phyloP scores from a whole-genome alignment of 805 yeast genomes.

The Candida orba region DNA sequence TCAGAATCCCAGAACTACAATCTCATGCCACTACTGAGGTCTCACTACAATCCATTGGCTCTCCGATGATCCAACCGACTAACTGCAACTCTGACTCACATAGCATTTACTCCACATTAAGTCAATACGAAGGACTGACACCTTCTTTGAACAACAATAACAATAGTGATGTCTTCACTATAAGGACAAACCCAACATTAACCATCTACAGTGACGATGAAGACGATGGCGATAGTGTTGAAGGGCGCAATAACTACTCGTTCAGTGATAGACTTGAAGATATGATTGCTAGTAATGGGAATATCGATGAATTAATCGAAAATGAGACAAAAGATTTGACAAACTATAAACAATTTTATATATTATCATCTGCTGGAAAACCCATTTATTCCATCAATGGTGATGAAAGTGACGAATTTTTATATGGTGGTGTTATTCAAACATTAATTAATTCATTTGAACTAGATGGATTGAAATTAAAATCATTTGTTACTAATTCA shows the following conservation, averaged over 20 bases:
- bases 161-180: conserved; percentile 13
- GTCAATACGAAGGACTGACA: conserved; percentile 1
- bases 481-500: conserved; percentile 39
- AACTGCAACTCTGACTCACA: background rate
- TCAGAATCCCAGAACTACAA: conserved; percentile 17
- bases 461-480: conserved; percentile 31
- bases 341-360: conserved; percentile 58
- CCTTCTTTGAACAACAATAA: conserved; percentile 7
- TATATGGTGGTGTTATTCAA: conserved; percentile 70
- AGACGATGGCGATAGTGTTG: conserved; percentile 6
- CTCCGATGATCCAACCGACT: background rate
- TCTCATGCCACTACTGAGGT: conserved; percentile 30
- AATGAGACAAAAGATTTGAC: too few relatives aligned
- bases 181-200: conserved; percentile 24
- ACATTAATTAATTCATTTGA: conserved; percentile 70
- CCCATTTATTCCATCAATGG: conserved; percentile 58
- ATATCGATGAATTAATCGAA: too few relatives aligned
- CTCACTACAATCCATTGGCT: conserved; percentile 15
- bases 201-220: conserved; percentile 23
- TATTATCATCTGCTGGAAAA: conserved; percentile 80
- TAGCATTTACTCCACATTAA: conserved; percentile 3
- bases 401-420: conserved; percentile 45
- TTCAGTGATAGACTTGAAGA: conserved; percentile 18
- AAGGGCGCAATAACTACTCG: conserved; percentile 1
- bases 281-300: conserved; percentile 11